These are phyloP conservation scores for Sugiyamaella lignohabitans DNA, from an alignment of 805 yeast genomes.

Conservation along the genomic window DNA sequence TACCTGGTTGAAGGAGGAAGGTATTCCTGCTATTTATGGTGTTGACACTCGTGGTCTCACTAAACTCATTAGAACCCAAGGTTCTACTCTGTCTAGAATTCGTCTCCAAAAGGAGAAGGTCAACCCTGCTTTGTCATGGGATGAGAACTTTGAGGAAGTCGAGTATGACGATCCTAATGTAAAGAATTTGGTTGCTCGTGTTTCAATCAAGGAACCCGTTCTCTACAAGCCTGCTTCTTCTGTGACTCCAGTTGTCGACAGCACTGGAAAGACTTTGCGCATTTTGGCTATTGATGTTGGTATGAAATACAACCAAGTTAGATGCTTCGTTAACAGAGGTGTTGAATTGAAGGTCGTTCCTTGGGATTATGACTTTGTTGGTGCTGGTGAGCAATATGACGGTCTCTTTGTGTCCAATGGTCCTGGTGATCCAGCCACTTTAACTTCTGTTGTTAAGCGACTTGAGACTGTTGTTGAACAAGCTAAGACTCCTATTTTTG, in stretches of 20 bases:
- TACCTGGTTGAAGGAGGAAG: conserved; percentile 85
- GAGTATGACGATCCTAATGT: conserved; percentile 93
- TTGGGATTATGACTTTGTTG: conserved; percentile 83
- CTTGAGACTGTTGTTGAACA: conserved; percentile 52
- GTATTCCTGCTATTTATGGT: conserved; percentile 94
- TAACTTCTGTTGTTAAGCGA: conserved; percentile 59
- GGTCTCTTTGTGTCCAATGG: conserved; percentile 97
- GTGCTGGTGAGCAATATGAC: conserved; percentile 67
- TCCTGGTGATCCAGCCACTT: conserved; percentile 97
- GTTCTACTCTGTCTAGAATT: conserved; percentile 89
- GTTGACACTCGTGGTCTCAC: conserved; percentile 95
- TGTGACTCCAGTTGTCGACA: conserved; percentile 41
- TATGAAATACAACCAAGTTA: conserved; percentile 94
- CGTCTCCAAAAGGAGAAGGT: conserved; percentile 38
- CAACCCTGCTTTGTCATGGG: conserved; percentile 48
- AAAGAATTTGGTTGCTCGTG: conserved; percentile 85
- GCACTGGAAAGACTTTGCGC: conserved; percentile 67
- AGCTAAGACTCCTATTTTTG: conserved; percentile 83
- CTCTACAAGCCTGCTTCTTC: conserved; percentile 64
- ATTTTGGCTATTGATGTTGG: conserved; percentile 94
- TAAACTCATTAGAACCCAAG: conserved; percentile 83
- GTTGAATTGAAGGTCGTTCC: conserved; percentile 95
- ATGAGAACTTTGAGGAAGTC: conserved; percentile 57
- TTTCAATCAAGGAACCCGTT: conserved; percentile 70
- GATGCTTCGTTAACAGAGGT: conserved; percentile 94